Evolutionary conservation across 108 stramenopile genomes (phyloP).

Genomic region (Stephanodiscus triporus): DNA sequence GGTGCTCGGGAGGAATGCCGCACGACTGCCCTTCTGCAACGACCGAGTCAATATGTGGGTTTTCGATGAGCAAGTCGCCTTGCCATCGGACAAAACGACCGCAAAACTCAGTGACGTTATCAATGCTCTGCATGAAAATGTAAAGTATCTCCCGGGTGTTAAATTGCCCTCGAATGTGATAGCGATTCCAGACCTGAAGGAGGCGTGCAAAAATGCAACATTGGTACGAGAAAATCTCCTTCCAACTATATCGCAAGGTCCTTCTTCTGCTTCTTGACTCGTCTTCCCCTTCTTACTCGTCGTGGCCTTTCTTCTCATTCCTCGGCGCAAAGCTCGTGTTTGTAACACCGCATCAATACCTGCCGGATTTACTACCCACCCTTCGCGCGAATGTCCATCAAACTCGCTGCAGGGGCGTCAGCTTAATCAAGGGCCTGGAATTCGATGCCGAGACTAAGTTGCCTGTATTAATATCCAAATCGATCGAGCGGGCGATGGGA

Average conservation of each 20-base stretch:
- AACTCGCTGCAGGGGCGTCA: slow-evolving; percentile 73
- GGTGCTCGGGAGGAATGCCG: slow-evolving; percentile 82
- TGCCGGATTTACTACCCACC: slow-evolving; percentile 75
- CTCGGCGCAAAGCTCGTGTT: slow-evolving; percentile 66
- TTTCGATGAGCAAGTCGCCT: slow-evolving; percentile 54
- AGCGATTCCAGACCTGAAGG: slow-evolving; percentile 84
- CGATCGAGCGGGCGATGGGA: slow-evolving; percentile 82
- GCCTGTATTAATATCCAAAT: slow-evolving; percentile 76
- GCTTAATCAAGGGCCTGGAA: slow-evolving; percentile 87
- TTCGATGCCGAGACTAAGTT: slow-evolving; percentile 64
- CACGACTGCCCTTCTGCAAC: slow-evolving; percentile 71
- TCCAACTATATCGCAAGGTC: neutral
- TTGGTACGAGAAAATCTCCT: slow-evolving; percentile 29
- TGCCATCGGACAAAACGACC: slow-evolving; percentile 27
- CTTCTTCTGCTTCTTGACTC: neutral
- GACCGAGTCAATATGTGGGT: slow-evolving; percentile 93
- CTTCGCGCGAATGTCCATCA: slow-evolving; percentile 71
- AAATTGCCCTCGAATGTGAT: slow-evolving; percentile 85
- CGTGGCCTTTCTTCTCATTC: neutral
- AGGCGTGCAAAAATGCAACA: slow-evolving; percentile 85
- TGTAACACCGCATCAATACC: slow-evolving; percentile 95
- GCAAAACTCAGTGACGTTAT: slow-evolving; percentile 90
- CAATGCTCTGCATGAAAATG: slow-evolving; percentile 92
- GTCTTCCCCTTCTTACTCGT: neutral
- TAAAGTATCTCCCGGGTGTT: slow-evolving; percentile 95